Evolutionary conservation across 257 asterid genomes (phyloP), one percentile per base, ranked within the genome.

Genomic region (Nemophila menziesii): DNA sequence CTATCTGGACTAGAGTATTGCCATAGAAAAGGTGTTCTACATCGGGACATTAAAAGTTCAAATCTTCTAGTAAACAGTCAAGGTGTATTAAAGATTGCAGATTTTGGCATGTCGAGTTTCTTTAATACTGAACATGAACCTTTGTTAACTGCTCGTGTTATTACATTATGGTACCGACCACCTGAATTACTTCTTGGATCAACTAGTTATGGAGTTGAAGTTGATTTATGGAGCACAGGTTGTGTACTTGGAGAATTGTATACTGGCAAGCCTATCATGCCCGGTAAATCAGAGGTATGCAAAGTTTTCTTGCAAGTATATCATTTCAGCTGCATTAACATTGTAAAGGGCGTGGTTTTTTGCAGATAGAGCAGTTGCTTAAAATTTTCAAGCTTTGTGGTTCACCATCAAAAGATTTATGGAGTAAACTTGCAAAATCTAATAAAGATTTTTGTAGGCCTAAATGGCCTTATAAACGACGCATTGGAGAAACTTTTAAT

Each of bases 101-200:
- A 77, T 68, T 77, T 73, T 49, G 87, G 87, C 15, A 38, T 73
- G 57, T 75, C 87, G 16, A 58, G 67, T 12, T 55, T 55, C 20
- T 65, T 53, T 21, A 68, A 68, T 44, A 55, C 56, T 36, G 56
- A 50, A 39, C 49, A 64, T 26, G 61, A 41, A 26, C 53, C 51
- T 34, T 61, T 65, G 21, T 53, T 77, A 62, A 72, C 86, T 2
- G 73, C 78, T 37, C 79, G 72, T 55, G 83, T 74, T 34, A 78
- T 68, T 37, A 74, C 83, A 34, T 61, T 78, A 29, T 78, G 89
- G 89, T 78, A 78, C 46, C 76, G 89, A n/a, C 66, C 89, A 6
- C 80, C 80, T 0, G 89, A 78, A 64, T 72, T 78, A 29, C 67
- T 78, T 50, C 83, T 78, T 46, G 89, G 89, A 4, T 49, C 77